Evolutionary conservation across 768 basidiomycete genomes (phyloP), one percentile per base, ranked within the genome.

Genomic region (Suillus placidus): DNA sequence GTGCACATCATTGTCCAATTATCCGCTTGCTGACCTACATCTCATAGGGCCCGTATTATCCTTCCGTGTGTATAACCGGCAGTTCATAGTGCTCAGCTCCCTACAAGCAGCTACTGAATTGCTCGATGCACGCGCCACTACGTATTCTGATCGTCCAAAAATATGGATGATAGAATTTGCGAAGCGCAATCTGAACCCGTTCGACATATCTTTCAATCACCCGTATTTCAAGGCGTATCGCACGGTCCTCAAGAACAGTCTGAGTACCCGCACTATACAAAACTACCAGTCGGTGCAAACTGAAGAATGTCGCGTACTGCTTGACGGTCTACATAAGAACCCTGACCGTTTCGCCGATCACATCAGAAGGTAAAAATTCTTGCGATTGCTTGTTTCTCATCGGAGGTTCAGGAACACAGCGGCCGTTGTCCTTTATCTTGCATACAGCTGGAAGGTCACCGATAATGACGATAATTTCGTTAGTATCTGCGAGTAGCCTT

Each of bases 211-310:
- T 35, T 56, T n/a, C 34, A 3, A n/a, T 13, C 55, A 56, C 35
- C 55, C 55, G 55, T 12, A 56, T 56, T 56, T 56, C 34, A 56
- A 56, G 55, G n/a, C 12, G 34, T 56, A 56, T 35, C 55, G 55
- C 34, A 35, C 34, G 13, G n/a, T 34, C 12, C 8, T 56, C 35
- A 37, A 56, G 35, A 20, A 12, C 6, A 37, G 55, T 10, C 35
- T 56, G 34, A 37, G n/a, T 37, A 12, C 55, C n/a, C 34, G 35
- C n/a, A n/a, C 20, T 8, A 37, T 56, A 56, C 55, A n/a, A 56
- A 56, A n/a, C 13, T 56, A 56, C 55, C 34, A 14, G 30, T 56
- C n/a, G 35, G n/a, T 56, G 35, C 55, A 56, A 56, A 35, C 9
- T 14, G 55, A 56, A 37, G n/a, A 57, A 23, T 57, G n/a, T 37